These are phyloP conservation scores for Boechera divaricarpa DNA, from an alignment of 345 rosid genomes.

Conservation along the genomic window DNA sequence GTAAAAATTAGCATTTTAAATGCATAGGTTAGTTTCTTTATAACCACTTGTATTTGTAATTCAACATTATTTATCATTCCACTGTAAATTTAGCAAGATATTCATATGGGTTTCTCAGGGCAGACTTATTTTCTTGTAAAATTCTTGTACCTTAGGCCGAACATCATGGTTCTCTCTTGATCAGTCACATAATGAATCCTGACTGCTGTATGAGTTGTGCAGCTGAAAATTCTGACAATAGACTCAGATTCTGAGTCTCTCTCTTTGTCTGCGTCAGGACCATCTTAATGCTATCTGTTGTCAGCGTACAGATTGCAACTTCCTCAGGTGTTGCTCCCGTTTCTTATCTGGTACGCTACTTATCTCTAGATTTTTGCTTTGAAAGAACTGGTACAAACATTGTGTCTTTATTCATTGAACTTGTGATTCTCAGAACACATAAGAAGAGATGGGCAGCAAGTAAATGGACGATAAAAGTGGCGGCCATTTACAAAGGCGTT, in stretches of 20 bases:
- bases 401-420: conserved; percentile 12
- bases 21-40: conserved; percentile 38
- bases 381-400: not conserved
- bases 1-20: conserved; percentile 38
- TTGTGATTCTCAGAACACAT: conserved; percentile 15
- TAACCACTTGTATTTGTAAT: conserved; percentile 39
- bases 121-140: conserved; percentile 19
- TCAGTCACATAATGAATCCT: conserved; percentile 4
- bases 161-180: conserved; percentile 27
- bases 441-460: conserved; percentile 1
- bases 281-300: conserved; percentile 12
- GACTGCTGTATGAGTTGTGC: conserved; percentile 24
- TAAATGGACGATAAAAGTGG: conserved; percentile 1
- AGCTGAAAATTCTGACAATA: conserved; percentile 20
- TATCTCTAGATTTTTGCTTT: not conserved
- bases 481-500: not conserved
- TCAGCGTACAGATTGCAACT: conserved; percentile 15
- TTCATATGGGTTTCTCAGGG: conserved; percentile 20
- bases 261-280: not conserved
- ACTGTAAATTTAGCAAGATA: conserved; percentile 34
- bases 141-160: conserved; percentile 14
- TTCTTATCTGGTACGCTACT: conserved; percentile 21
- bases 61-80: conserved; percentile 21
- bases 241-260: conserved; percentile 5
- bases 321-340: not conserved